Percentiles rank a stretch among this genome's conserved stretches.
phyloP scores from a whole-genome alignment of 2,329 filamentous ascomycete species.

The Cryphonectria nitschkei region DNA sequence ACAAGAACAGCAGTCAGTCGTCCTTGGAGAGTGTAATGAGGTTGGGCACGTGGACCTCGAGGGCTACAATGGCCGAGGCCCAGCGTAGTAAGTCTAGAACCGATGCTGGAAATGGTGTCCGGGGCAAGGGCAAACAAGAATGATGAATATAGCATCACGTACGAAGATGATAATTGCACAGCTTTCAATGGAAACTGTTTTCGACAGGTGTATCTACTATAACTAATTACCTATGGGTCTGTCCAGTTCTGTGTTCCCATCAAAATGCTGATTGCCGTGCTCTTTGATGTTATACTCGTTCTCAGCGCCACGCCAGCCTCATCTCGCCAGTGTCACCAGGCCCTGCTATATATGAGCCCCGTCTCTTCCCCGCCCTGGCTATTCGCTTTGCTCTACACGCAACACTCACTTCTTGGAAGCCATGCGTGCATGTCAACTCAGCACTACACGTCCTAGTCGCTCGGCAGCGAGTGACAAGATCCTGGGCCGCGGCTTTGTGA shows the following conservation, averaged over 20 bases:
- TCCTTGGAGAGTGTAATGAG: slow-evolving; percentile 17
- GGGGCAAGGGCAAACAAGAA: slow-evolving; percentile 24
- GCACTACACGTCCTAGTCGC: neutral
- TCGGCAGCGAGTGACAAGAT: neutral
- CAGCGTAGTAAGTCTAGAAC: neutral
- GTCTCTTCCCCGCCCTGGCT: neutral
- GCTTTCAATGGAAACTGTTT: neutral
- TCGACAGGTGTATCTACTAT: no score
- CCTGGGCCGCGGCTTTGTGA: neutral
- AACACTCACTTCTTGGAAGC: neutral
- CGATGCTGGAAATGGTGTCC: neutral
- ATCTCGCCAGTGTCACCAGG: no score
- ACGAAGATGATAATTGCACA: neutral
- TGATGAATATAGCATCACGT: neutral
- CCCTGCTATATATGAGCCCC: no score
- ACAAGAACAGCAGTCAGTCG: slow-evolving; percentile 23
- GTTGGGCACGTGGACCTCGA: slow-evolving; percentile 23
- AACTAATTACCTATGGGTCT: neutral
- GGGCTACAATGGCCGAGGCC: slow-evolving; percentile 17
- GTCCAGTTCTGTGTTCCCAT: neutral
- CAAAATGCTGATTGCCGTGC: no score
- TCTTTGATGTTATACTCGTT: no score
- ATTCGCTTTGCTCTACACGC: neutral
- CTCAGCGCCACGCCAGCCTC: no score
- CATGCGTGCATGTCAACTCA: neutral